A percentile compares a stretch with the other conserved stretches of the same genome.
Conservation (phyloP, 176 grass and related monocot genomes). For the barley (Hordeum vulgare) region DNA sequence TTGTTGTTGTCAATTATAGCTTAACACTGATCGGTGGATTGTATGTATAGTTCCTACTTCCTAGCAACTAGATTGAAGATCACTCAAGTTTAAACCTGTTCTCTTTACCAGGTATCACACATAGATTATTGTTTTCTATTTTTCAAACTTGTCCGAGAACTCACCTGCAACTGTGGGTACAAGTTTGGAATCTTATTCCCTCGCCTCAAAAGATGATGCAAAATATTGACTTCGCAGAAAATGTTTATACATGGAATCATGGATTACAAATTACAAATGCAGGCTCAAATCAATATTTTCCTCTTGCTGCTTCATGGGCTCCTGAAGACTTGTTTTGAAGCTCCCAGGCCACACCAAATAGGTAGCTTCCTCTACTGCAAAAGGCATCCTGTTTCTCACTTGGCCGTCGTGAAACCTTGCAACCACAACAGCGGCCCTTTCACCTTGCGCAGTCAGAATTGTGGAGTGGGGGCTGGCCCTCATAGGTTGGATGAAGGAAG, state of each 20-base stretch:
- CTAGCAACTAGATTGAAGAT: neutral
- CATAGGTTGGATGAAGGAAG: slow-evolving; percentile 54
- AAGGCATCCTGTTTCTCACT: slow-evolving; percentile 40
- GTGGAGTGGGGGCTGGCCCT: slow-evolving; percentile 55
- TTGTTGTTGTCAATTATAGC: neutral
- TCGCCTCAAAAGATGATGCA: neutral
- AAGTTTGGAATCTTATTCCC: neutral
- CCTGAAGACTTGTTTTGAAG: slow-evolving; percentile 46
- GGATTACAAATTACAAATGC: slow-evolving; percentile 41
- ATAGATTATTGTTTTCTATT: neutral
- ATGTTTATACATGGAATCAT: slow-evolving; percentile 10
- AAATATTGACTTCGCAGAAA: slow-evolving; percentile 3
- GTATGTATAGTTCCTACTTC: neutral
- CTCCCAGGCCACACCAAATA: slow-evolving; percentile 59
- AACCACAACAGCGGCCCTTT: slow-evolving; percentile 17
- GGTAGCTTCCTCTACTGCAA: slow-evolving; percentile 31
- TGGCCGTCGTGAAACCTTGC: slow-evolving; percentile 43
- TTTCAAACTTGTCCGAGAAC: neutral
- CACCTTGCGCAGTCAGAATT: slow-evolving; percentile 36
- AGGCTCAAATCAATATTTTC: slow-evolving; percentile 66
- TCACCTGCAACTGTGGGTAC: neutral
- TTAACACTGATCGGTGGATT: neutral
- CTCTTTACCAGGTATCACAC: neutral
- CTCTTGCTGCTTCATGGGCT: slow-evolving; percentile 19
- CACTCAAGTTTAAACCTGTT: neutral